phyloP scores from a whole-genome alignment of 768 basidiomycete species.

The Russula foetens region DNA sequence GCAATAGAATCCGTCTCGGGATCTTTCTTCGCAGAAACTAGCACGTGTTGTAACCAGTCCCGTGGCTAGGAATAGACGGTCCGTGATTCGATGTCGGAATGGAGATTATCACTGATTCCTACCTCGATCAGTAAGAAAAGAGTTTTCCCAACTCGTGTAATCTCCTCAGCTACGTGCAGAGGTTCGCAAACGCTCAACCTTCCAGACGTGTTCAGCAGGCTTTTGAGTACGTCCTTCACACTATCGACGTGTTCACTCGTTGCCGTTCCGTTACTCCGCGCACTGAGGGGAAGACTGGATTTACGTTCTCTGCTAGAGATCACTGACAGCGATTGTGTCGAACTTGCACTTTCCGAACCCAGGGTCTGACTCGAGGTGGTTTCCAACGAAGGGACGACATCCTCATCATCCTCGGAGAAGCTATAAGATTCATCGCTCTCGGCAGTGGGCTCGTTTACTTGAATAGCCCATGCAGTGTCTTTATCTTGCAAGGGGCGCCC shows the following conservation, averaged over 20 bases:
- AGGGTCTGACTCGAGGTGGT: constrained; percentile 21
- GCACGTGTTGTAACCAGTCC: constrained; percentile 78
- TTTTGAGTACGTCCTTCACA: constrained; percentile 54
- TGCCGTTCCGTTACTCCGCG: constrained; percentile 19
- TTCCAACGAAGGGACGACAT: constrained; percentile 21
- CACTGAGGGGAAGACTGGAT: constrained; percentile 52
- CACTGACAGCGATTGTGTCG: constrained; percentile 9
- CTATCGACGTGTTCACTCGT: constrained; percentile 4
- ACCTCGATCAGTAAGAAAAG: constrained; percentile 76
- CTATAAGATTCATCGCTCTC: constrained; percentile 59
- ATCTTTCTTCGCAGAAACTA: constrained; percentile 58
- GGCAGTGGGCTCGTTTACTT: constrained; percentile 45
- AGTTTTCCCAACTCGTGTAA: constrained; percentile 64
- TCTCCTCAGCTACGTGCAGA: constrained; percentile 73
- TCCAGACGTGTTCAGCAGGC: constrained; percentile 49
- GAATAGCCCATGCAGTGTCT: constrained; percentile 69
- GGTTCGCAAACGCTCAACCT: constrained; percentile 51
- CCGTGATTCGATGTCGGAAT: constrained; percentile 12
- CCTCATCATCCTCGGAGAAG: constrained; percentile 47
- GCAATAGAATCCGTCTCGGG: constrained; percentile 61
- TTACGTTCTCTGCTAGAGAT: constrained; percentile 50
- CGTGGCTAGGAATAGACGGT: constrained; percentile 49
- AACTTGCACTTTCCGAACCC: constrained; percentile 8
- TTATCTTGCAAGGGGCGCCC: constrained; percentile 57
- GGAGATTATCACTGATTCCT: constrained; percentile 18